Percentiles rank a stretch among this genome's conserved stretches.
phyloP scores from a whole-genome alignment of 345 rosid species.

The Syzygium jambos region DNA sequence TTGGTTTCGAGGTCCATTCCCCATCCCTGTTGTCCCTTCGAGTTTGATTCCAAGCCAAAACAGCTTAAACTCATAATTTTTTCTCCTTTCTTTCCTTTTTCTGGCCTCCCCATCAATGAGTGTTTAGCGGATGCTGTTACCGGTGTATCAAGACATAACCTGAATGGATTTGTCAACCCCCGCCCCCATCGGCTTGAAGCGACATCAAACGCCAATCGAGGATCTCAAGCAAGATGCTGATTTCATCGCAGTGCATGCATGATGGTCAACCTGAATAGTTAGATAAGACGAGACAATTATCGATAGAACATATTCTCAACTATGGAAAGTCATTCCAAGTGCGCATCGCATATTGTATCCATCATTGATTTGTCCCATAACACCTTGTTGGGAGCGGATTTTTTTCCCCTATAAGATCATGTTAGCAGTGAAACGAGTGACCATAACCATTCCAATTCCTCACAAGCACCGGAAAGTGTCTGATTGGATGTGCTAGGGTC shows the following conservation, averaged over 20 bases:
- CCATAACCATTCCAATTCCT: background rate
- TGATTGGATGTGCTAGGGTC: background rate
- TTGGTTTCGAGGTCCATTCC: background rate
- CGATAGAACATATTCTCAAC: background rate
- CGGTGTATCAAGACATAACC: background rate
- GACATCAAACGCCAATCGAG: background rate
- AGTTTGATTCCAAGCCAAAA: background rate
- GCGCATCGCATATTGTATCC: background rate
- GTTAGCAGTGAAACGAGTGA: background rate
- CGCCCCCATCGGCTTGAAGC: background rate
- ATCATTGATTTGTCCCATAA: background rate
- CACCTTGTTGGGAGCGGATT: background rate
- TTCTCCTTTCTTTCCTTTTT: background rate
- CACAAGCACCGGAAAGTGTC: background rate
- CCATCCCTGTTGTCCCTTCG: background rate
- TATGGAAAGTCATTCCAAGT: background rate
- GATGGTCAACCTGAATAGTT: background rate
- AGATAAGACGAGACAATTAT: background rate
- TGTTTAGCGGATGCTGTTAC: background rate
- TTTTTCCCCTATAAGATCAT: background rate
- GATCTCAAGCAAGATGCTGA: background rate
- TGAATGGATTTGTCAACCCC: background rate
- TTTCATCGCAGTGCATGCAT: background rate
- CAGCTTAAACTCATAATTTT: background rate
- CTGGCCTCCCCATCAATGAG: background rate